Base-by-base conservation (phyloP, 345 rosid genomes). In the Arabidopsis suecica region DNA sequence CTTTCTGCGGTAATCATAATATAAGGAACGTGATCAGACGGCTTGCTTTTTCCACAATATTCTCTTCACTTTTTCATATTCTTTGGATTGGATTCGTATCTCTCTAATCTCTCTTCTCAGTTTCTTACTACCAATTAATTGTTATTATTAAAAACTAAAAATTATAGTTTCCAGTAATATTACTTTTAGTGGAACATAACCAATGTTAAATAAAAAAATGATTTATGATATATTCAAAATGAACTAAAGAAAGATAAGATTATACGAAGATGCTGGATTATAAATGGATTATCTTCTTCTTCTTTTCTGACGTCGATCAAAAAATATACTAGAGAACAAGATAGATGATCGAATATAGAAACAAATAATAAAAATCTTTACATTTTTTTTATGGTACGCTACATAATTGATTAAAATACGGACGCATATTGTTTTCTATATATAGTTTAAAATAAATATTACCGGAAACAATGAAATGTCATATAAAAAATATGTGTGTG, bases 1-100 rank as follows among this genome's bases (percentile, higher is more conserved):
- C 81, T 78, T 78, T 78, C 81, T 78, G 81, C 81, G 78, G 69
- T 72, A 57, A 72, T 78, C 81, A 78, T 78, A 78, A 72, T 78
- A 64, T 59, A 72, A 57, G 42, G 69, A 72, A 78, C 77, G 77
- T 65, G 81, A 72, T 37, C 73, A 5, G 69, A 78, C 78, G 77
- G 77, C 81, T 72, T 63, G 40, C 67, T 71, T 77, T 70, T 70
- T 70, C 66, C 76, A 38, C 53, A 8, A 56, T 71, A 48, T 71
- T 78, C 60, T 72, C 55, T 42, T n/a, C 34, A 11, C 37, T 41
- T 72, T 49, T 55, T 72, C 64, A 59, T 66, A 65, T 78, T 78
- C 73, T 65, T 41, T 66, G 47, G 77, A 59, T 72, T 78, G 77
- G 69, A 72, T 78, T 72, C 81, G 77, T 49, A 71, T 78, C 77